Percentiles rank a stretch among this genome's conserved stretches.
phyloP scores from a whole-genome alignment of 768 basidiomycete species.

The Xerocomus brunneocitrinus region DNA sequence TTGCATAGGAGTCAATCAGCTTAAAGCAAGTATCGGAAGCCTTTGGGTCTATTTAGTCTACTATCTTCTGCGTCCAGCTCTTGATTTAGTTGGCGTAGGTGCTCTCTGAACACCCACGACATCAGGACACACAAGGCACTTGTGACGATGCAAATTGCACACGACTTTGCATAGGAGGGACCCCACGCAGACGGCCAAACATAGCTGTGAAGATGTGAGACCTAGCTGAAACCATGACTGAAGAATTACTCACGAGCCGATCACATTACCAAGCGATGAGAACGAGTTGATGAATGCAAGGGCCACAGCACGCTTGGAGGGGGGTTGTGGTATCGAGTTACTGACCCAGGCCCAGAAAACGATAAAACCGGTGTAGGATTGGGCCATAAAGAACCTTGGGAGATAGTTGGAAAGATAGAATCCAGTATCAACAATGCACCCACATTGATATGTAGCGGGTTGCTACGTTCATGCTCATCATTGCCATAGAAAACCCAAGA shows the following conservation, averaged over 20 bases:
- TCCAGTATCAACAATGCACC: slow-evolving; percentile 14
- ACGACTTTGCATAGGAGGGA: slow-evolving; percentile 65
- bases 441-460: slow-evolving; percentile 65
- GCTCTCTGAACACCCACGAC: slow-evolving; percentile 44
- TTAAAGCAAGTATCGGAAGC: slow-evolving; percentile 47
- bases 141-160: slow-evolving; percentile 64
- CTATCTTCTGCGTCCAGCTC: slow-evolving; percentile 37
- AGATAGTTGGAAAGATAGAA: slow-evolving; percentile 1
- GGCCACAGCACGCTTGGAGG: slow-evolving; percentile 86
- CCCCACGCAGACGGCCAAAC: slow-evolving; percentile 69
- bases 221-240: background rate
- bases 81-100: slow-evolving; percentile 40
- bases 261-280: slow-evolving; percentile 78
- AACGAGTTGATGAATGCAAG: slow-evolving; percentile 80
- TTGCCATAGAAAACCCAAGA: slow-evolving; percentile 63
- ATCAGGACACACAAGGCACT: slow-evolving; percentile 48
- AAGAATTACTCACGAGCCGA: slow-evolving; percentile 60
- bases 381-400: slow-evolving; percentile 69
- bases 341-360: slow-evolving; percentile 53
- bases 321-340: slow-evolving; percentile 65
- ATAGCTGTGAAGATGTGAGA: slow-evolving; percentile 39
- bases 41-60: slow-evolving; percentile 31
- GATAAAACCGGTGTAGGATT: slow-evolving; percentile 69
- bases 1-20: background rate
- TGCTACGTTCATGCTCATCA: slow-evolving; percentile 56